Percentiles rank a stretch among this genome's conserved stretches.
These are phyloP conservation scores for Paraphaeosphaeria minitans DNA, from an alignment of 2,329 filamentous ascomycete genomes.

Conservation along the genomic window DNA sequence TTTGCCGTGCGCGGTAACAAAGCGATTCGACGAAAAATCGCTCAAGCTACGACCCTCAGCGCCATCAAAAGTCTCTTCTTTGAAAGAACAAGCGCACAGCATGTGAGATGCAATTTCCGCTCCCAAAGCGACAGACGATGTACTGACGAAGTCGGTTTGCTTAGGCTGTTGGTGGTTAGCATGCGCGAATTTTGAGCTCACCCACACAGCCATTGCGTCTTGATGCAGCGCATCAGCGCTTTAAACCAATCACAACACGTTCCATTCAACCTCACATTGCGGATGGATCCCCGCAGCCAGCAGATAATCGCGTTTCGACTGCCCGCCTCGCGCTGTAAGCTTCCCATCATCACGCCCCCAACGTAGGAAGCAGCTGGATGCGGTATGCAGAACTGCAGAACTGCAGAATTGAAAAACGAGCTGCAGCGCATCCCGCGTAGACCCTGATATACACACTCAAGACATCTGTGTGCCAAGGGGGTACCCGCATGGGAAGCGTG, in stretches of 20 bases:
- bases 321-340: not conserved
- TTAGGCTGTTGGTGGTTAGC: conserved; percentile 17
- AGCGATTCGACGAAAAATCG: conserved; percentile 19
- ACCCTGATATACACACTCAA: not conserved
- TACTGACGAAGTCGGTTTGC: conserved; percentile 2
- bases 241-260: conserved; percentile 10
- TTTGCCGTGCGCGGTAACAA: conserved; percentile 1
- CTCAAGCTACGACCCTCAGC: conserved; percentile 13
- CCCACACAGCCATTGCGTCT: conserved; percentile 11
- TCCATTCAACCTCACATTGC: conserved; percentile 12
- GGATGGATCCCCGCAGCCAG: not conserved
- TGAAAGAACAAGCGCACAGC: not conserved
- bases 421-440: not conserved
- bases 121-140: conserved; percentile 12
- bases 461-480: not conserved
- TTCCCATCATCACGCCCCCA: conserved; percentile 3
- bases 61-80: not conserved
- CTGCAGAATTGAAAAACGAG: not conserved
- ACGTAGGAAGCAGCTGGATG: conserved; percentile 3
- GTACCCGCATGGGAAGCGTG: not conserved
- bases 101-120: conserved; percentile 21
- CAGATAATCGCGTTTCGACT: conserved; percentile 10
- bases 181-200: conserved; percentile 18
- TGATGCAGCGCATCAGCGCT: not conserved
- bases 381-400: conserved; percentile 12